These are phyloP conservation scores for Singerocomus inundabilis DNA, from an alignment of 1,284 basidiomycete genomes.

Conservation along the genomic window DNA sequence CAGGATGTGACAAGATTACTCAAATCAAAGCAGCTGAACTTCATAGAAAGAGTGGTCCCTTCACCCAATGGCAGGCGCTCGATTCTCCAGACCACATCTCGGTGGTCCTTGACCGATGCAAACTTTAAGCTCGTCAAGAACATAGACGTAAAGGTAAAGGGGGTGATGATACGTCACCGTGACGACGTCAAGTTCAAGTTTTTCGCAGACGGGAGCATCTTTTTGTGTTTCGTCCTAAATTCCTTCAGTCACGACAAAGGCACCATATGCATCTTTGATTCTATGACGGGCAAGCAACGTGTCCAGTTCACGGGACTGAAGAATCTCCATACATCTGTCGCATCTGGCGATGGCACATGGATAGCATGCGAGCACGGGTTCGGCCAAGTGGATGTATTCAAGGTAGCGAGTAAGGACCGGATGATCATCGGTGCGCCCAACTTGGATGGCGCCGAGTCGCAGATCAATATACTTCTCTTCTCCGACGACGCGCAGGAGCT, in stretches of 20 bases:
- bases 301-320: conserved; percentile 15
- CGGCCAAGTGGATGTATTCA: conserved; percentile 14
- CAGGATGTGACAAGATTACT: background rate
- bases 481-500: conserved; percentile 11
- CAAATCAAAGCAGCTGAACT: conserved; percentile 1
- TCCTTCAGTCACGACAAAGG: conserved; percentile 10
- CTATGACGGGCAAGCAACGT: conserved; percentile 10
- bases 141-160: conserved; percentile 10
- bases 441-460: background rate
- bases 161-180: background rate
- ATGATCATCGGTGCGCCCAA: background rate
- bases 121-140: conserved; percentile 10
- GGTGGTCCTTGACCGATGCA: conserved; percentile 14
- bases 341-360: conserved; percentile 13
- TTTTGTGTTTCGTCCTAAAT: conserved; percentile 1
- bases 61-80: conserved; percentile 18
- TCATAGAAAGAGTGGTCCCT: background rate
- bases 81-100: background rate
- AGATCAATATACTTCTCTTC: conserved; percentile 8
- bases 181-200: conserved; percentile 13
- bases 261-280: conserved; percentile 14
- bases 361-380: conserved; percentile 14
- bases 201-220: conserved; percentile 14
- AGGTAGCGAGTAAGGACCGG: background rate
- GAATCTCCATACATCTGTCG: conserved; percentile 1